Conservation (phyloP, 148 eudicot species). For the Nepenthes mirabilis region DNA sequence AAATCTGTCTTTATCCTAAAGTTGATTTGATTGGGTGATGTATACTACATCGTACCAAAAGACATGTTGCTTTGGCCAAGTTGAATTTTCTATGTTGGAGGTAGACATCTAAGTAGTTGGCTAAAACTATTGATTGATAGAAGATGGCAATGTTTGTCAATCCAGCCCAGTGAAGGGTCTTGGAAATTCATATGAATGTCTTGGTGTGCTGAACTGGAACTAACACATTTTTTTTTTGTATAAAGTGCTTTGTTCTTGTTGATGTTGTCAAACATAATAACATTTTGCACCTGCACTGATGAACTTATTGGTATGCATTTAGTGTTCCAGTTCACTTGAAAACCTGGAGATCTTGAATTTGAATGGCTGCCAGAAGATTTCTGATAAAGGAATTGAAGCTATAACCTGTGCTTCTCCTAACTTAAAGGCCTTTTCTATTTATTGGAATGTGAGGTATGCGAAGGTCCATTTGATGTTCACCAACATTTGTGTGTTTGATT, state of each 20-base stretch:
- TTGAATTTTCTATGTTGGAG: too few relatives aligned
- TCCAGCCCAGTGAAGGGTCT: too few relatives aligned
- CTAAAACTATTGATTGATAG: too few relatives aligned
- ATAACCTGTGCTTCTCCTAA: constrained; percentile 51
- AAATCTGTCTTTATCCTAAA: too few relatives aligned
- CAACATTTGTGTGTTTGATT: background rate
- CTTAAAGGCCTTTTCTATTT: constrained; percentile 59
- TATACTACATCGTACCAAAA: too few relatives aligned
- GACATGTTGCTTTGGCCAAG: too few relatives aligned
- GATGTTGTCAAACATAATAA: background rate
- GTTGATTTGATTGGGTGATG: too few relatives aligned
- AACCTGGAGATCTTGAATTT: constrained; percentile 60
- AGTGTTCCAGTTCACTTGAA: constrained; percentile 50
- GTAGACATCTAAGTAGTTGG: too few relatives aligned
- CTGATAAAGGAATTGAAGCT: constrained; percentile 74
- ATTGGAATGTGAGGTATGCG: constrained; percentile 88
- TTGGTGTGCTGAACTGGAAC: too few relatives aligned
- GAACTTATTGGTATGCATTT: background rate
- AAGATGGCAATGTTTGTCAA: too few relatives aligned
- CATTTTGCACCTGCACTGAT: background rate
- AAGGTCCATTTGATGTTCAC: constrained; percentile 1
- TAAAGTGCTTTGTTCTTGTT: background rate
- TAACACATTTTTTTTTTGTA: background rate
- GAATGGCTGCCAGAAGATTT: constrained; percentile 90
- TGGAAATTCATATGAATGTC: too few relatives aligned